Base-by-base conservation (phyloP, 208 protist genomes). In the Porcisia deanei region DNA sequence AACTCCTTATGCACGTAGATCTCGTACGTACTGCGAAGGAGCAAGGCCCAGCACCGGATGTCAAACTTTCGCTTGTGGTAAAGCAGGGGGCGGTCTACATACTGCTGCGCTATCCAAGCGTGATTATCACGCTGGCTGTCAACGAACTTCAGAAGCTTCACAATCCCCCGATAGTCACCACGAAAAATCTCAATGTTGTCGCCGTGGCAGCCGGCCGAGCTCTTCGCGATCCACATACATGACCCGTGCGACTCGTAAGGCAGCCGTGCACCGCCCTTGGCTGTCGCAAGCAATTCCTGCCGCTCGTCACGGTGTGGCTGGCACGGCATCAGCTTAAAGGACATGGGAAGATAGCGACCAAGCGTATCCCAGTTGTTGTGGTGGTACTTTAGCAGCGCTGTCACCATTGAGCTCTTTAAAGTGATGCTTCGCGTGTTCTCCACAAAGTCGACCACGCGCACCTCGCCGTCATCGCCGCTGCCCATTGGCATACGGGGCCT, bases 41-140 rank as follows among this genome's bases (percentile, higher is more conserved):
- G 61, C 34, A 97, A 72, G 22, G 86, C 93, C 93, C 94, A 98
- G 53, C 89, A 84, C 30, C 96, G 88, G 20, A 98, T 80, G 70
- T 98, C 94, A 73, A 98, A 98, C 85, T 98, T 98, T 34, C 94
- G 86, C 30, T 86, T 76, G 53, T 87, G 82, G 49, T 95, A 79
- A 25, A 98, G 82, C 41, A 98, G 83, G 69, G 96, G 96, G 2
- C 87, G 89, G 47, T 92, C 85, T 0, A 98, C 76, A 76, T 98
- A 98, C 53, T 82, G 77, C 83, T 98, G 96, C 39, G 88, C 92
- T 22, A 96, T 88, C 81, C 87, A 97, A 9, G 79, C 54, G 4
- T 82, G 85, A 37, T 22, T 73, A 18, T 77, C 71, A 58, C 69
- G 65, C 34, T 75, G 54, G 73, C 55, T 41, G 71, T 84, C 79